Evolutionary conservation across 139 green algal species (phyloP), one percentile per base, ranked within the genome.

Genomic region (Coccomyxa sp.): DNA sequence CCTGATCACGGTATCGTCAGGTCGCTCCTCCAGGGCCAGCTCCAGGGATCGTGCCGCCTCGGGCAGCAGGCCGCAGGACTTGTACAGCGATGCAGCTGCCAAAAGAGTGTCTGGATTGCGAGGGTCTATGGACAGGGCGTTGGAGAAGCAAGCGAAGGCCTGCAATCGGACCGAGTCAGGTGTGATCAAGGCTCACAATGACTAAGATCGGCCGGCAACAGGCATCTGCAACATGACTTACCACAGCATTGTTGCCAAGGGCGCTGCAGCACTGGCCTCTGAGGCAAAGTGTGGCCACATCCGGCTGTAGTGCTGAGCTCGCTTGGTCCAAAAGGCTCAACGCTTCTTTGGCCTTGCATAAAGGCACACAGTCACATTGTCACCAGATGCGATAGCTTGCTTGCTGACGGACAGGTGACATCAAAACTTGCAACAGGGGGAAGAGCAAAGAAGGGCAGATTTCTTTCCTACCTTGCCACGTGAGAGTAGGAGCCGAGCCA

Each of bases 141-240:
- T 91, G 67, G 90, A 89, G 90, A 91, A 94, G 27, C 83, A 88
- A 3, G 91, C 89, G 68, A 95, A 92, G 0, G 94, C 94, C 91
- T 95, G 89, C 77, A 25, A 23, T 7, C 18, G 25, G 77, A 16
- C 16, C 17, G 31, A 80, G 30, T 27, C 23, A 59, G 13, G 15
- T 27, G 9, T 9, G 21, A 4, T 13, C 13, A 4, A 28, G 27
- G 16, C 17, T 28, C 14, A 21, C 30, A 80, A 28, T 67, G 4
- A 18, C 13, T 31, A 1, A 59, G 1, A 18, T 14, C 17, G 66
- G 13, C 76, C 23, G 13, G 58, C 4, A 80, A 63, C 13, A 16
- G 14, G 16, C 4, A 31, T 80, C 17, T 12, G 25, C 58, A 38
- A 16, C 1, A 28, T 27, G 18, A 28, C 31, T 31, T 14, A 80